Evolutionary conservation across 441 rosid genomes (phyloP).

Genomic region (Melastoma candidum): DNA sequence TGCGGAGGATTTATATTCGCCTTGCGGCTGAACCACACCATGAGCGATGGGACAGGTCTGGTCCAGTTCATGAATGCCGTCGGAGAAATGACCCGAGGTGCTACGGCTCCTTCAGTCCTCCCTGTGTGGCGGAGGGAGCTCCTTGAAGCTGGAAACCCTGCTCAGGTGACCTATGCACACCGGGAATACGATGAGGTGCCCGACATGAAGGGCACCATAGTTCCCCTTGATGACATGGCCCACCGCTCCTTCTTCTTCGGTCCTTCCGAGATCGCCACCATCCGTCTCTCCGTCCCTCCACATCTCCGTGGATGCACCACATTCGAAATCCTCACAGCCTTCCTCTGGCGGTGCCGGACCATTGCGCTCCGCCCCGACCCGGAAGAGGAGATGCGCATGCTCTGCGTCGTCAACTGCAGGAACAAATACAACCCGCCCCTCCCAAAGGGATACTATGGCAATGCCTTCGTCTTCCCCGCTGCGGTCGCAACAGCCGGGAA

Average conservation of each 20-base stretch:
- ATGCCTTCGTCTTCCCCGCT: no score
- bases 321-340: not conserved
- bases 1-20: constrained; percentile 7
- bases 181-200: no score
- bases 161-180: not conserved
- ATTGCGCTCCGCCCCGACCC: no score
- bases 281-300: not conserved
- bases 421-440: no score
- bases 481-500: no score
- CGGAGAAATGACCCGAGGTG: not conserved
- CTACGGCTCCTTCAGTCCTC: not conserved
- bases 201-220: no score
- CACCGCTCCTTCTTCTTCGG: constrained; percentile 6
- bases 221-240: not conserved
- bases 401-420: no score
- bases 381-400: no score
- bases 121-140: constrained; percentile 7
- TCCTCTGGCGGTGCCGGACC: no score
- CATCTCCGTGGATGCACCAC: not conserved
- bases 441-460: no score
- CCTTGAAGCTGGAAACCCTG: constrained; percentile 1
- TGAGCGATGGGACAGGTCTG: not conserved
- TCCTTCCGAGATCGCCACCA: constrained; percentile 1
- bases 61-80: constrained; percentile 1
- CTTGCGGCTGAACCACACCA: not conserved